Evolutionary conservation across 768 basidiomycete genomes (phyloP).

Genomic region (Dioszegia crocea): DNA sequence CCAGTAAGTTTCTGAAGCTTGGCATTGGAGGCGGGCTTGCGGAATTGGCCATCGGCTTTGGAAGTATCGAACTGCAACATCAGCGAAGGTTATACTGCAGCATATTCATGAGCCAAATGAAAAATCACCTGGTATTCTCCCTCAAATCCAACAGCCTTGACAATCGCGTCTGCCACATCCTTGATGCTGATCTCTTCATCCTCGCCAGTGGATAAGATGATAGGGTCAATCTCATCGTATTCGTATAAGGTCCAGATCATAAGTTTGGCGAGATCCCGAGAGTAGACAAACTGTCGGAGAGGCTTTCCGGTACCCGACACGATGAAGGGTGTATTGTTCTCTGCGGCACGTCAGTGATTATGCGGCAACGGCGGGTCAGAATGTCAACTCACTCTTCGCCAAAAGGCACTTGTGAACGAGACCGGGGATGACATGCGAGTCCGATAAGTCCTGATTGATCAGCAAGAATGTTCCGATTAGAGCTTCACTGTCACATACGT

Average conservation of each 20-base stretch:
- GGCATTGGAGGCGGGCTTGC: slow-evolving; percentile 91
- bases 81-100: not conserved
- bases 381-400: slow-evolving; percentile 81
- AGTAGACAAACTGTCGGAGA: slow-evolving; percentile 95
- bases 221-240: slow-evolving; percentile 85
- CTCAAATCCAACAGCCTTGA: slow-evolving; percentile 71
- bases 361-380: no score
- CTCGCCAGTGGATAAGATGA: slow-evolving; percentile 90
- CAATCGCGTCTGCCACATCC: slow-evolving; percentile 83
- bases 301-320: slow-evolving; percentile 89
- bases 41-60: slow-evolving; percentile 86
- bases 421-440: slow-evolving; percentile 90
- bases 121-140: slow-evolving; percentile 64
- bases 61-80: slow-evolving; percentile 69
- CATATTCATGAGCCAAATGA: no score
- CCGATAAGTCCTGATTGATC: slow-evolving; percentile 70
- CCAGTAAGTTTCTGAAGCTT: slow-evolving; percentile 69
- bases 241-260: slow-evolving; percentile 73
- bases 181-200: slow-evolving; percentile 92
- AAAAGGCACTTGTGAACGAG: slow-evolving; percentile 89
- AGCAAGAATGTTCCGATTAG: not conserved
- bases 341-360: slow-evolving; percentile 50
- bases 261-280: slow-evolving; percentile 87
- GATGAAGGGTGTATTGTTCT: slow-evolving; percentile 77
- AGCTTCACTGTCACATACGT: slow-evolving; percentile 44